These are phyloP conservation scores for Actinomortierella wolfii DNA, from an alignment of 371 early-diverging fungal genomes.

Conservation along the genomic window DNA sequence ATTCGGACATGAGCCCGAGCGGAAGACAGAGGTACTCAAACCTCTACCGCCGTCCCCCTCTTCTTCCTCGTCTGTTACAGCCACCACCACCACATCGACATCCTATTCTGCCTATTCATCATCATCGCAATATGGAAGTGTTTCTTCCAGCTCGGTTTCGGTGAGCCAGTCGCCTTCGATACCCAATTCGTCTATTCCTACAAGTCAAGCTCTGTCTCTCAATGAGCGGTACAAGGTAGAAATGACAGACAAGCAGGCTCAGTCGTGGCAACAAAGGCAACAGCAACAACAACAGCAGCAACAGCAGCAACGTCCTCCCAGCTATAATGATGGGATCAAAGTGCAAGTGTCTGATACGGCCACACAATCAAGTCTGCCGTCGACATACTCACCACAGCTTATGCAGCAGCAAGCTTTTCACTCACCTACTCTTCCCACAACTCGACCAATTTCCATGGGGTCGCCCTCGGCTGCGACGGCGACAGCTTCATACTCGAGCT, in stretches of 20 bases:
- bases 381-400: background rate
- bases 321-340: conserved; percentile 13
- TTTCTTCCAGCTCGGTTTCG: background rate
- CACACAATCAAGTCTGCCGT: background rate
- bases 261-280: conserved; percentile 14
- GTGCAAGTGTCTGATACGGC: conserved; percentile 20
- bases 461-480: background rate
- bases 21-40: too few relatives aligned
- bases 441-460: background rate
- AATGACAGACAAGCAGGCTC: conserved; percentile 26
- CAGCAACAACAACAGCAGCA: conserved; percentile 20
- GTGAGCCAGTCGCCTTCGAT: background rate
- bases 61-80: background rate
- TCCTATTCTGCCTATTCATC: background rate
- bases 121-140: background rate
- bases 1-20: too few relatives aligned
- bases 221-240: conserved; percentile 27
- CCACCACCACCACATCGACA: background rate
- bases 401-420: conserved; percentile 3
- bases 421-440: background rate
- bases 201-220: background rate
- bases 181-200: background rate
- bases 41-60: too few relatives aligned
- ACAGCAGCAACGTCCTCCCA: background rate
- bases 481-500: too few relatives aligned